phyloP scores from a whole-genome alignment of 768 basidiomycete species.

The Pseudohyphozyma bogoriensis region DNA sequence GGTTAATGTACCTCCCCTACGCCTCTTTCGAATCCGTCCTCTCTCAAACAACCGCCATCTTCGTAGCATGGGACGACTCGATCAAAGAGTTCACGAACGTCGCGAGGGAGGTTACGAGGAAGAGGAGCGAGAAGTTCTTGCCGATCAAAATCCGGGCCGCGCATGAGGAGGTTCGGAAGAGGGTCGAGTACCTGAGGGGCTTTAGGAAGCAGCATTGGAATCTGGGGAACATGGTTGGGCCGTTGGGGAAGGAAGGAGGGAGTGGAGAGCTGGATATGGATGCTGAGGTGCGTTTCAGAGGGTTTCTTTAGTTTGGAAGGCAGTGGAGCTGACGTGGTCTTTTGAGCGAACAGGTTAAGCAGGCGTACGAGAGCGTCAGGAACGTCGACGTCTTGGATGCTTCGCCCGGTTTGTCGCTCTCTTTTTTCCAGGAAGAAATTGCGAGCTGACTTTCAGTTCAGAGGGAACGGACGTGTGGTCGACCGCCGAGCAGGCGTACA shows the following conservation, averaged over 20 bases:
- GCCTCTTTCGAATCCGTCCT: constrained; percentile 85
- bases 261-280: constrained; percentile 84
- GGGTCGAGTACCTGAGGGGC: constrained; percentile 71
- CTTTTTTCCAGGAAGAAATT: neutral
- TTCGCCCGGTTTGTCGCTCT: constrained; percentile 57
- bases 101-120: constrained; percentile 81
- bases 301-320: neutral
- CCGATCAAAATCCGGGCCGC: constrained; percentile 89
- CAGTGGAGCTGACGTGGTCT: neutral
- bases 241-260: constrained; percentile 40
- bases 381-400: constrained; percentile 93
- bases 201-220: constrained; percentile 98
- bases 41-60: constrained; percentile 61
- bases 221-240: constrained; percentile 91
- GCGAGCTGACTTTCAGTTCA: constrained; percentile 33
- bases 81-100: constrained; percentile 90
- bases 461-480: constrained; percentile 98
- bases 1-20: constrained; percentile 87
- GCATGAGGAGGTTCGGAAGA: constrained; percentile 81
- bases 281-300: constrained; percentile 49
- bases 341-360: constrained; percentile 52
- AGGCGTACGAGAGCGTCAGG: constrained; percentile 95
- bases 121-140: constrained; percentile 83
- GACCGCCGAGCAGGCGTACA: constrained; percentile 91
- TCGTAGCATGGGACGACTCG: constrained; percentile 69